These are phyloP conservation scores for Rugosomyces carneus DNA, from an alignment of 1,284 basidiomycete species.

Conservation along the genomic window DNA sequence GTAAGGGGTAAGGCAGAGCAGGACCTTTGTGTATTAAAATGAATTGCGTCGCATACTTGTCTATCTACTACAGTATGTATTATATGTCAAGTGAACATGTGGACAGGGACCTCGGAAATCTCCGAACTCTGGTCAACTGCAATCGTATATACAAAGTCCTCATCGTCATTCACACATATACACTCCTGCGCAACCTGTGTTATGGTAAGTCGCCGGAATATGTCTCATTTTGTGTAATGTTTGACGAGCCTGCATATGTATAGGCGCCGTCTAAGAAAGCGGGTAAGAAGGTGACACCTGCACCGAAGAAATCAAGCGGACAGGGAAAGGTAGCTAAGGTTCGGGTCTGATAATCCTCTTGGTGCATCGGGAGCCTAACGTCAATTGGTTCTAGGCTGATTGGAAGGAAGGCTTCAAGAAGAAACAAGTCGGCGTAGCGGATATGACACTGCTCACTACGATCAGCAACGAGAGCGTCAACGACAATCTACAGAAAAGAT, in stretches of 20 bases:
- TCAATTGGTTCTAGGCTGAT: constrained; percentile 61
- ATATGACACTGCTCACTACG: constrained; percentile 97
- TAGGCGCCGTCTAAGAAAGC: constrained; percentile 90
- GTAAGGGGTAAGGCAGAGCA: neutral
- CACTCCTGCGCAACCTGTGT: constrained; percentile 4
- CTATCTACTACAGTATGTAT: neutral
- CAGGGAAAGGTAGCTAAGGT: constrained; percentile 73
- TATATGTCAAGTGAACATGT: neutral
- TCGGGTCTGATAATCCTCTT: constrained; percentile 10
- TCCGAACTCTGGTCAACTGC: constrained; percentile 7
- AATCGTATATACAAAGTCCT: neutral
- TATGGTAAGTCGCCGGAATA: constrained; percentile 13
- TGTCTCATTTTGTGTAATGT: neutral
- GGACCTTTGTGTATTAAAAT: neutral
- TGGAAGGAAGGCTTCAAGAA: constrained; percentile 99
- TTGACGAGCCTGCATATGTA: neutral
- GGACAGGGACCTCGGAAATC: constrained; percentile 6
- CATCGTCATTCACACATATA: neutral
- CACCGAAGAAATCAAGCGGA: constrained; percentile 58
- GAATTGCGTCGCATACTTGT: neutral
- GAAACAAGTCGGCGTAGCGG: constrained; percentile 94
- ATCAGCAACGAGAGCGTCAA: constrained; percentile 99
- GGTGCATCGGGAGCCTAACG: neutral
- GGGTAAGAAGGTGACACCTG: constrained; percentile 73
- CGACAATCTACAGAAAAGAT: constrained; percentile 95